phyloP scores from a whole-genome alignment of 805 yeast species.

The Myxozyma lipomycoides region DNA sequence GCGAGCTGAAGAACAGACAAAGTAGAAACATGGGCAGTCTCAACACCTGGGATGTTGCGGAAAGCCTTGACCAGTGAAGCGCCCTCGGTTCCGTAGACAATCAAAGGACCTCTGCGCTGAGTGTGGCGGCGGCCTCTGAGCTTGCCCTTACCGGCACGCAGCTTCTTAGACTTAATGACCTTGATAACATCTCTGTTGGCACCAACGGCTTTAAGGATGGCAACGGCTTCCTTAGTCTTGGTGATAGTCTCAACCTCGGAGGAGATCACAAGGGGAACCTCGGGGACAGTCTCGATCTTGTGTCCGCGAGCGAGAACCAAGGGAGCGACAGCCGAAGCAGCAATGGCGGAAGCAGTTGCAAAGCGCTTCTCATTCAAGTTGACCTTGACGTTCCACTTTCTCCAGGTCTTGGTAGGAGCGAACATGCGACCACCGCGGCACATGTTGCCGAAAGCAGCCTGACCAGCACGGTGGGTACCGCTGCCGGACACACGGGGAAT shows the following conservation, averaged over 20 bases:
- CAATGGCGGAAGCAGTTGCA: constrained; percentile 99
- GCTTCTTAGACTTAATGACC: constrained; percentile 96
- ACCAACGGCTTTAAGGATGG: constrained; percentile 96
- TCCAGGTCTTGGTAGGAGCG: constrained; percentile 99
- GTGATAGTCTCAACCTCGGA: constrained; percentile 85
- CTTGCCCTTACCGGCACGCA: constrained; percentile 99
- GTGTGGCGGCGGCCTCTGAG: constrained; percentile 99
- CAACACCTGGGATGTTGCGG: constrained; percentile 99
- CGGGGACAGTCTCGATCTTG: constrained; percentile 97
- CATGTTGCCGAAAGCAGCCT: constrained; percentile 99
- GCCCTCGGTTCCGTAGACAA: constrained; percentile 90
- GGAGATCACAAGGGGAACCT: constrained; percentile 96
- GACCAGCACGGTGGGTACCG: constrained; percentile 99
- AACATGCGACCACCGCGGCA: constrained; percentile 99
- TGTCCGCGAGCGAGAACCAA: constrained; percentile 99
- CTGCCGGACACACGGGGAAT: constrained; percentile 99
- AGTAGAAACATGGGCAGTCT: constrained; percentile 86
- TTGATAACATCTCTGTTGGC: constrained; percentile 97
- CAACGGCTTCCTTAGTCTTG: constrained; percentile 98
- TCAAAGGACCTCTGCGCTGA: constrained; percentile 99
- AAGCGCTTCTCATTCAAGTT: constrained; percentile 99
- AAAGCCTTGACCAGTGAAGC: constrained; percentile 97
- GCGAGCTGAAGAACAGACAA: constrained; percentile 97
- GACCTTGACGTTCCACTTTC: constrained; percentile 99
- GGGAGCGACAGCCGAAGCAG: constrained; percentile 98